Percentiles rank a stretch among this genome's conserved stretches.
phyloP scores from a whole-genome alignment of 345 rosid genomes.

The Pugionium dolabratum region DNA sequence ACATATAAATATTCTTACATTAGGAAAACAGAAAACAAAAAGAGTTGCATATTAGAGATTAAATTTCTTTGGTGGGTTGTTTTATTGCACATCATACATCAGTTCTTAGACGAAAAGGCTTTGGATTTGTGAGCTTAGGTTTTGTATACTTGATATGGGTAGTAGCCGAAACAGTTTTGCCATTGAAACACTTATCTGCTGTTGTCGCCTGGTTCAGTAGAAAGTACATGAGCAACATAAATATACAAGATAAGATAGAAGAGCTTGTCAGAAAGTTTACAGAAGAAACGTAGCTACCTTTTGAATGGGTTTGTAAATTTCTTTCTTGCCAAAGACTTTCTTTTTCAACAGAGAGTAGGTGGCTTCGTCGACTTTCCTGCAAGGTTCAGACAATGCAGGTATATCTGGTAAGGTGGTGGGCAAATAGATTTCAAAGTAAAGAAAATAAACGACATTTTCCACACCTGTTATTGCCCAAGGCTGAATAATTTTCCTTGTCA shows the following conservation, averaged over 20 bases:
- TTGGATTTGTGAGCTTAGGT: slow-evolving; percentile 85
- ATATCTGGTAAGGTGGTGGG: neutral
- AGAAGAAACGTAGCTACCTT: slow-evolving; percentile 42
- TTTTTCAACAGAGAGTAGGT: slow-evolving; percentile 22
- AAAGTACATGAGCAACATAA: slow-evolving; percentile 8
- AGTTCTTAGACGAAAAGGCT: slow-evolving; percentile 92
- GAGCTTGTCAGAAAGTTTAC: neutral
- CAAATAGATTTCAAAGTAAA: neutral
- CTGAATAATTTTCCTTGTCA: slow-evolving; percentile 60
- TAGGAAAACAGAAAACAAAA: neutral
- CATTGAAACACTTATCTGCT: slow-evolving; percentile 45
- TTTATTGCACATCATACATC: slow-evolving; percentile 55
- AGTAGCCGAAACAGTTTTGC: slow-evolving; percentile 38
- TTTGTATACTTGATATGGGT: slow-evolving; percentile 50
- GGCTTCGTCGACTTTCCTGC: slow-evolving; percentile 43
- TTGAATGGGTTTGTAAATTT: slow-evolving; percentile 37
- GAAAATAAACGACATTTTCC: slow-evolving; percentile 11
- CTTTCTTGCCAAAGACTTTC: slow-evolving; percentile 46
- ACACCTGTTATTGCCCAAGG: slow-evolving; percentile 57
- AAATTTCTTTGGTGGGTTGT: neutral
- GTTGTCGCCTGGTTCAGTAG: slow-evolving; percentile 45
- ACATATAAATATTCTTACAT: slow-evolving; percentile 22
- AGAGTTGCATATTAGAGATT: slow-evolving; percentile 1
- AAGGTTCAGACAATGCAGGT: slow-evolving; percentile 25
- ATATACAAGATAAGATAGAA: slow-evolving; percentile 6